phyloP scores from a whole-genome alignment of 2,329 filamentous ascomycete genomes.

The Clonostachys rosea region DNA sequence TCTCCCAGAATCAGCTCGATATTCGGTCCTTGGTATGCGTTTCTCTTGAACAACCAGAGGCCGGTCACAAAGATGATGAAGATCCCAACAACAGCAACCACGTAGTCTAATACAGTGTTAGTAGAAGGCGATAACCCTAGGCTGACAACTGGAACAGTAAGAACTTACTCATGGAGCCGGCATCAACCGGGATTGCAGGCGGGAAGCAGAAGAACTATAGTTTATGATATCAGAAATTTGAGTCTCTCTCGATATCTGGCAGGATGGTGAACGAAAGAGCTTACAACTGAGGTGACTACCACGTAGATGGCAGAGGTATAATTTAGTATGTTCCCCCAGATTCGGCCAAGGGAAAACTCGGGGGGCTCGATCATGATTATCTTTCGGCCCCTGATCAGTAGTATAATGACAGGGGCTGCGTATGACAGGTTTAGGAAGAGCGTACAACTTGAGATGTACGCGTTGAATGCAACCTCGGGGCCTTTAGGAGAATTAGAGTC shows the following conservation, averaged over 20 bases:
- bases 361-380: conserved; percentile 19
- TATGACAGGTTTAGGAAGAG: conserved; percentile 41
- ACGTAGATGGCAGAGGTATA: conserved; percentile 25
- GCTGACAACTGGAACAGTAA: too few species aligned
- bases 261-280: not conserved
- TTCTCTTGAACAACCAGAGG: conserved; percentile 2
- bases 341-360: conserved; percentile 16
- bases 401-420: conserved; percentile 30
- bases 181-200: not conserved
- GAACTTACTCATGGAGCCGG: not conserved
- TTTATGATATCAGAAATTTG: too few species aligned
- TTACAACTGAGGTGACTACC: conserved; percentile 28
- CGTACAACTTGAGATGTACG: conserved; percentile 37
- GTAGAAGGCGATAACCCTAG: too few species aligned
- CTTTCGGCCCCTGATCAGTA: conserved; percentile 26
- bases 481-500: conserved; percentile 9
- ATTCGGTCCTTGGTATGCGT: conserved; percentile 1
- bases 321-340: conserved; percentile 20
- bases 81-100: conserved; percentile 3
- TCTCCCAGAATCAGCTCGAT: too few species aligned
- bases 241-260: too few species aligned
- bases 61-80: conserved; percentile 1
- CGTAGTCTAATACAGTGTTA: not conserved
- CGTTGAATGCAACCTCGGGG: conserved; percentile 38
- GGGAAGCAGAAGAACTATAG: conserved; percentile 4